These are phyloP conservation scores for Trypanosoma grayi DNA, from an alignment of 208 protist species.

Conservation along the genomic window DNA sequence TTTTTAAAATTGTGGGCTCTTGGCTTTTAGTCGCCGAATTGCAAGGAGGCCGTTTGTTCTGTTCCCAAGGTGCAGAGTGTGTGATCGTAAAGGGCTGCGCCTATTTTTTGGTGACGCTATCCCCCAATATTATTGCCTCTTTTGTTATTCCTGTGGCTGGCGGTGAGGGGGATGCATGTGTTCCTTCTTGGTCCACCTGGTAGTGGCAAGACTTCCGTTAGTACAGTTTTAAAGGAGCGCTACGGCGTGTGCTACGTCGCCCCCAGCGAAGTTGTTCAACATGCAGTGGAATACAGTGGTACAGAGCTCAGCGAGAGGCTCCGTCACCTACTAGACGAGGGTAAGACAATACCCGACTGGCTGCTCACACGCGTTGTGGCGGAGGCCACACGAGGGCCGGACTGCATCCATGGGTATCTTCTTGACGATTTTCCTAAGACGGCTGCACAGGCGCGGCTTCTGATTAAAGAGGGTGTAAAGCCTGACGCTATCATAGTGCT, in stretches of 20 bases:
- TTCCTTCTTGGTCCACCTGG: constrained; percentile 77
- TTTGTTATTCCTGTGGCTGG: constrained; percentile 5
- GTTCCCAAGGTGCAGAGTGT: too few relatives aligned
- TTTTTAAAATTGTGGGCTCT: not conserved
- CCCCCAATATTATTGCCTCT: too few relatives aligned
- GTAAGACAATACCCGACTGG: constrained; percentile 60
- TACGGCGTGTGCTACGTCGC: constrained; percentile 85
- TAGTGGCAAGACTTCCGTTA: constrained; percentile 74
- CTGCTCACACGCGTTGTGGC: constrained; percentile 65
- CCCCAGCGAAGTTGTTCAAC: constrained; percentile 63
- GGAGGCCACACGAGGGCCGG: constrained; percentile 66
- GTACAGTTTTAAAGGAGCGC: constrained; percentile 74
- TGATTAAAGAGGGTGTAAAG: constrained; percentile 49
- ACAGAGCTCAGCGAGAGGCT: constrained; percentile 39
- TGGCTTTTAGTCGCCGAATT: not conserved
- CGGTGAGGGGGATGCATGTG: constrained; percentile 51
- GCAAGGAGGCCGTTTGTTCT: not conserved
- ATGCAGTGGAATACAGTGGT: constrained; percentile 45
- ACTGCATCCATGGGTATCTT: constrained; percentile 89
- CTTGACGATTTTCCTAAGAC: constrained; percentile 89
- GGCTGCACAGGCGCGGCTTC: constrained; percentile 56
- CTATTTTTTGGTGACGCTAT: constrained; percentile 15
- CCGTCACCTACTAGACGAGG: constrained; percentile 60
- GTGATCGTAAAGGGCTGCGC: not conserved
- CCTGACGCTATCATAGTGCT: constrained; percentile 71